Percentiles rank a stretch among this genome's conserved stretches.
Evolutionary conservation across 2,329 filamentous ascomycete species (phyloP).

Genomic region (Diaporthe citri): DNA sequence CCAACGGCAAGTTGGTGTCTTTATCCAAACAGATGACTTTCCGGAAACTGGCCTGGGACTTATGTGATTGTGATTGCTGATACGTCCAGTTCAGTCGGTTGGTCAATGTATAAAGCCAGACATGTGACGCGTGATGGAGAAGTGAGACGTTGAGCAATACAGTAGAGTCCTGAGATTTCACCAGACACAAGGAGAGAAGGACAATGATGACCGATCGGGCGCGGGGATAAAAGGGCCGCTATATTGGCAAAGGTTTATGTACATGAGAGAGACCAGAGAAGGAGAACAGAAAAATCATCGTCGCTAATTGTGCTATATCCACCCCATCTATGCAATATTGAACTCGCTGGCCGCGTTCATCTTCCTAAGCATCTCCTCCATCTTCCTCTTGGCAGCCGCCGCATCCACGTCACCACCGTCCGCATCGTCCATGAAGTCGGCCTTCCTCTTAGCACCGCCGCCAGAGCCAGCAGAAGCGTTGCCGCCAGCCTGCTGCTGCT

Average conservation of each 20-base stretch:
- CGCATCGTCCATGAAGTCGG: slow-evolving; percentile 55
- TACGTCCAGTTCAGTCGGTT: no score
- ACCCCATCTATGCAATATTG: slow-evolving; percentile 63
- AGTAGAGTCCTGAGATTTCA: no score
- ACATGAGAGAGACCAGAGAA: background rate
- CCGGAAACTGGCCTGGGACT: background rate
- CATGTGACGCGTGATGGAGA: no score
- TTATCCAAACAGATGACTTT: background rate
- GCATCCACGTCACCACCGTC: slow-evolving; percentile 62
- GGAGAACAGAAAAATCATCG: background rate
- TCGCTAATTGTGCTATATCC: background rate
- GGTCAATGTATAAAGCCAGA: no score
- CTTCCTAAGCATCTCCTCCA: slow-evolving; percentile 71
- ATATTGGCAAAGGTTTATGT: background rate
- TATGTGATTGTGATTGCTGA: no score
- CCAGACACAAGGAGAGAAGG: background rate
- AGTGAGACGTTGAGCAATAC: no score
- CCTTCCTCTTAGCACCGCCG: slow-evolving; percentile 40
- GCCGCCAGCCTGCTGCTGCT: slow-evolving; percentile 41
- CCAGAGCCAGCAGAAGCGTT: slow-evolving; percentile 24
- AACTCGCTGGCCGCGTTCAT: slow-evolving; percentile 74
- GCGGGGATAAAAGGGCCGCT: no score
- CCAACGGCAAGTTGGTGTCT: background rate
- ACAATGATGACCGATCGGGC: no score
- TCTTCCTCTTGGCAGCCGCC: slow-evolving; percentile 73